Percentiles rank a stretch among this genome's conserved stretches.
These are phyloP conservation scores for Capniomyces stellatus DNA, from an alignment of 371 early-diverging fungal species.

Conservation along the genomic window DNA sequence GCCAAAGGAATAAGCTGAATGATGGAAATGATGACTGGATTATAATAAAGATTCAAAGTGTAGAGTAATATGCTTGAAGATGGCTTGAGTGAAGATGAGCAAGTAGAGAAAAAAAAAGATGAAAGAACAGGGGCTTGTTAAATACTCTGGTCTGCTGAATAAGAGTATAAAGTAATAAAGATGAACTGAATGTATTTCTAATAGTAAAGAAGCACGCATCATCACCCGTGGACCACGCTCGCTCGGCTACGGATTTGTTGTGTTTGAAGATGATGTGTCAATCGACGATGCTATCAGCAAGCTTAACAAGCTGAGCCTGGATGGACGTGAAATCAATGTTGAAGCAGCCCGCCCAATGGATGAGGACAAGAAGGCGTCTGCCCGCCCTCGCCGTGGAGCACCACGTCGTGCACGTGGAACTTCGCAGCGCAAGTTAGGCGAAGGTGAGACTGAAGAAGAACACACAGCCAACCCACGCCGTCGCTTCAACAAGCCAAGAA, in stretches of 20 bases:
- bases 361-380: constrained; percentile 10
- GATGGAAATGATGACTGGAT: too few relatives aligned
- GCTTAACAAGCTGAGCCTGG: constrained; percentile 51
- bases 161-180: too few relatives aligned
- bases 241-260: constrained; percentile 82
- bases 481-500: constrained; percentile 3
- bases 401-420: constrained; percentile 10
- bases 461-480: constrained; percentile 7
- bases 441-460: constrained; percentile 4
- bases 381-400: constrained; percentile 1
- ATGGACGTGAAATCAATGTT: constrained; percentile 69
- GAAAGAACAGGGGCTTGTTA: too few relatives aligned
- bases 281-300: constrained; percentile 50
- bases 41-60: too few relatives aligned
- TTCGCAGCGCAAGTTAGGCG: constrained; percentile 5
- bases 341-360: constrained; percentile 60
- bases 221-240: constrained; percentile 58
- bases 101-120: too few relatives aligned
- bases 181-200: too few relatives aligned
- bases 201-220: constrained; percentile 38
- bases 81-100: too few relatives aligned
- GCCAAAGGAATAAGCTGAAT: neutral
- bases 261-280: constrained; percentile 52
- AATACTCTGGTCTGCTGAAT: too few relatives aligned
- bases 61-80: too few relatives aligned